Base-by-base conservation (phyloP, 2,329 filamentous ascomycete genomes). In the Metarhizium guizhouense region DNA sequence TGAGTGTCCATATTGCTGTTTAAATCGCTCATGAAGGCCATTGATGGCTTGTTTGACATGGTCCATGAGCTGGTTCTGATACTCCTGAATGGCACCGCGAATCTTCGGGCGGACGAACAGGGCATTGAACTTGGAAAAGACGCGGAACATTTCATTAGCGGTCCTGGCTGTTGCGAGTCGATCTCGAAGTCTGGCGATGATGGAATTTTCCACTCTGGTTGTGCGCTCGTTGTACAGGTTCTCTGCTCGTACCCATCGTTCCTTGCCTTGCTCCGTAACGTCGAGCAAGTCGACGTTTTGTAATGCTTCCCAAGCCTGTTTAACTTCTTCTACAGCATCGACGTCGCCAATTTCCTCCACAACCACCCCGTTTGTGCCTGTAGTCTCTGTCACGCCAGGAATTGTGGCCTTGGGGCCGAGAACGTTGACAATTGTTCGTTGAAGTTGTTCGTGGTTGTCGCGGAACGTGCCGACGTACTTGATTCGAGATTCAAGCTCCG, bases 81-180 rank as follows among this genome's bases (percentile, higher is more conserved):
- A 99, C 73, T 99, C 93, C 47, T 91, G 89, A 66, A 99, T 99
- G 55, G 94, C 95, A 62, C 95, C 92, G 61, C 94, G 87, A 73
- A 99, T 97, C 79, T 99, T 99, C n/a, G 94, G 94, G 57, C 94
- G 85, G 56, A 99, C 93, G 64, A 99, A 95, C 34, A 99, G 85
- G 2, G 94, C 94, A 68, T 99, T 99, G 81, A 99, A 99, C 69
- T 97, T 97, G 54, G 94, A 97, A 70, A 99, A 99, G 59, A 99
- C 94, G 54, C 95, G 88, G 71, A 99, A 99, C 94, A 99, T 99
- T 73, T 99, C 95, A 68, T 95, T 97, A 45, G 94, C 94, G 59
- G 91, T 96, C 78, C 95, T 96, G 13, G 94, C 93, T 6, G 91
- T 96, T 14, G 92, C 94, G 55, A 99, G 80, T 57, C 94, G 88